These are phyloP conservation scores for Luzula sylvatica DNA, from an alignment of 176 grass and related monocot genomes.

Conservation along the genomic window DNA sequence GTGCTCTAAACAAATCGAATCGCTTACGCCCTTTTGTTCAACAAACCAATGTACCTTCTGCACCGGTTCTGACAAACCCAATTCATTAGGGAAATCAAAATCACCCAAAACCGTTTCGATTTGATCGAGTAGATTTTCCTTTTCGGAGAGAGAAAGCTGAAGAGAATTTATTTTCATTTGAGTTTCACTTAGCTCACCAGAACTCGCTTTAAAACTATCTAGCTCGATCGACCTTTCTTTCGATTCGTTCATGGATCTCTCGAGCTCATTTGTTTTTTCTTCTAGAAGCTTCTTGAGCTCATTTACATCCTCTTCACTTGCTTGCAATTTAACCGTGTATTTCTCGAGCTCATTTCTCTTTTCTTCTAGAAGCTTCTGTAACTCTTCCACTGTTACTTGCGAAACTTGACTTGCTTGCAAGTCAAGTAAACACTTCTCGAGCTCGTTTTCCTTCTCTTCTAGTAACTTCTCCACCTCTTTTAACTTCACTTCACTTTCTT, in stretches of 20 bases:
- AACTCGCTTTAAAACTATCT: constrained; percentile 52
- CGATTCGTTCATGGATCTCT: constrained; percentile 60
- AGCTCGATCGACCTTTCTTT: constrained; percentile 48
- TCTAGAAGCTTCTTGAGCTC: constrained; percentile 16
- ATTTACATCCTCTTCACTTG: not conserved
- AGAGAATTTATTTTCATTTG: constrained; percentile 39
- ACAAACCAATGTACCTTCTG: constrained; percentile 68
- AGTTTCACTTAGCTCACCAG: constrained; percentile 43
- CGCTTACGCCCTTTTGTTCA: constrained; percentile 60
- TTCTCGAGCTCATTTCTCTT: constrained; percentile 14
- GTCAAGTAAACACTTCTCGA: constrained; percentile 4
- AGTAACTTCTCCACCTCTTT: constrained; percentile 20
- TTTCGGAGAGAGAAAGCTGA: constrained; percentile 57
- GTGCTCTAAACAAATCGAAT: no score
- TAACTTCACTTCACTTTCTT: constrained; percentile 7
- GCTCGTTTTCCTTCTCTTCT: constrained; percentile 11
- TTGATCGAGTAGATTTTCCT: constrained; percentile 46
- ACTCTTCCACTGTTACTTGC: not conserved
- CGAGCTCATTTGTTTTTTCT: constrained; percentile 39
- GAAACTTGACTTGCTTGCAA: constrained; percentile 12
- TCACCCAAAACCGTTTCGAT: constrained; percentile 46
- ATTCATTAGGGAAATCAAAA: constrained; percentile 43
- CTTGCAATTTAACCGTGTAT: not conserved
- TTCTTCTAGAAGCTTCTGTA: constrained; percentile 7
- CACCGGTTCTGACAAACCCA: constrained; percentile 51